A percentile compares a stretch with the other conserved stretches of the same genome.
These are phyloP conservation scores for Penicillium sp. DNA, from an alignment of 2,329 filamentous ascomycete genomes.

Conservation along the genomic window DNA sequence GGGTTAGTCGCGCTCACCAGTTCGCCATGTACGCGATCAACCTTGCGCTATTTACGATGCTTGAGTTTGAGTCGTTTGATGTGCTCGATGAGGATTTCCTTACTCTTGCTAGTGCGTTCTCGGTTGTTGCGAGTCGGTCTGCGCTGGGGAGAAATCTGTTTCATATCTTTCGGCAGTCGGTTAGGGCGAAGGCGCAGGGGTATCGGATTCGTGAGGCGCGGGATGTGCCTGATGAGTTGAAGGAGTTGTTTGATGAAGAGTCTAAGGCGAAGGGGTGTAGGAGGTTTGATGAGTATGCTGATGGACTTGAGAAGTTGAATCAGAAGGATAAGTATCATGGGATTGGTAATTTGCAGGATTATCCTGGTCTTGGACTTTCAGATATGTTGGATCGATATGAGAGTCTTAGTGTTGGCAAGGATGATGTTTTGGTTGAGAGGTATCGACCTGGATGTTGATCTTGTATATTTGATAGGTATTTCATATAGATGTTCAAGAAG, in stretches of 20 bases:
- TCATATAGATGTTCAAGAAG: too few relatives aligned
- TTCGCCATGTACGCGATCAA: constrained; percentile 42
- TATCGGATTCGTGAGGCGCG: constrained; percentile 24
- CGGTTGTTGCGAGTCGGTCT: constrained; percentile 35
- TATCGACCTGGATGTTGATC: constrained; percentile 8
- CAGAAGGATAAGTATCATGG: constrained; percentile 33
- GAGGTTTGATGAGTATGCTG: constrained; percentile 32
- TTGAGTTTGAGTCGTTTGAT: constrained; percentile 31
- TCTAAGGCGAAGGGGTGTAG: constrained; percentile 13
- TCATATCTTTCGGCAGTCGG: constrained; percentile 36
- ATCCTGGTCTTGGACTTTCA: constrained; percentile 29
- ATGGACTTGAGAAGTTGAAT: constrained; percentile 36
- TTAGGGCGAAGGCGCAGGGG: constrained; percentile 33
- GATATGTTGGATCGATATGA: constrained; percentile 43
- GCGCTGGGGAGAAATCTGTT: constrained; percentile 35
- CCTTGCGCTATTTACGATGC: constrained; percentile 36
- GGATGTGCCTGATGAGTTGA: constrained; percentile 31
- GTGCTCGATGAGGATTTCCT: constrained; percentile 37
- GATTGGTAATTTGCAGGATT: constrained; percentile 23
- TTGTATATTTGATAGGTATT: too few relatives aligned
- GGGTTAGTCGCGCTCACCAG: constrained; percentile 35
- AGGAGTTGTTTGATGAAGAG: constrained; percentile 33
- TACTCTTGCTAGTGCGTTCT: constrained; percentile 34
- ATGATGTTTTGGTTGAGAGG: constrained; percentile 27
- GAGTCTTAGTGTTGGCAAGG: constrained; percentile 38